Percentiles rank a stretch among this genome's conserved stretches.
These are phyloP conservation scores for Cordyceps cateniannulata DNA, from an alignment of 2,329 filamentous ascomycete species.

Conservation along the genomic window DNA sequence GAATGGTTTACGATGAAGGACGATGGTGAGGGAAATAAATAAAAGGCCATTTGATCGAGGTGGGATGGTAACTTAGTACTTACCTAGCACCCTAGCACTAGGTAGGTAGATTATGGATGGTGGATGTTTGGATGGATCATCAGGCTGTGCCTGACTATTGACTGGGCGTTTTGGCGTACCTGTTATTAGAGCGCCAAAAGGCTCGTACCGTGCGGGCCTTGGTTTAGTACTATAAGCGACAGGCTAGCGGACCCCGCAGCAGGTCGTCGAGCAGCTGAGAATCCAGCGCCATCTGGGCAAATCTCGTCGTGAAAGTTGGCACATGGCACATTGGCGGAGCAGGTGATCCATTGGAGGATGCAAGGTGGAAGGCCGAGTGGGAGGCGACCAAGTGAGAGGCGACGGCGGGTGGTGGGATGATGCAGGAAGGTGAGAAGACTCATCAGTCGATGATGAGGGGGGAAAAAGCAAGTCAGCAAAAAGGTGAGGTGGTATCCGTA, in stretches of 20 bases:
- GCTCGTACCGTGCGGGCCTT: constrained; percentile 9
- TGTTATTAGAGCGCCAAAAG: neutral
- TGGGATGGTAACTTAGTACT: too few species aligned
- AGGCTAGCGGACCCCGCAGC: neutral
- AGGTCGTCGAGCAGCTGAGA: neutral
- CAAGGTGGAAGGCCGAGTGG: neutral
- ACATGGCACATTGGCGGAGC: neutral
- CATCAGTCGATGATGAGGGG: neutral
- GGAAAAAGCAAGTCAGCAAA: neutral
- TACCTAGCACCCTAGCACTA: too few species aligned
- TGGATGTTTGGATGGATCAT: neutral
- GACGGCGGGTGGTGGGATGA: neutral
- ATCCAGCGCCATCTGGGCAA: neutral
- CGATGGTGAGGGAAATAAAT: too few species aligned
- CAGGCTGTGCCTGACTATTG: neutral
- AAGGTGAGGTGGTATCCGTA: neutral
- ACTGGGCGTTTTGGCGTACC: neutral
- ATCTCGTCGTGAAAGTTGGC: neutral
- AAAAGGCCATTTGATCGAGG: too few species aligned
- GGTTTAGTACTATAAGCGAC: too few species aligned
- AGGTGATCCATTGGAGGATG: neutral
- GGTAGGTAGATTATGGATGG: too few species aligned
- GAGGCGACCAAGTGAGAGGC: too few species aligned
- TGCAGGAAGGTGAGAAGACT: neutral
- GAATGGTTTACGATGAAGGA: too few species aligned